phyloP scores from a whole-genome alignment of 1,139 yeast genomes.

The Debaryomycetaceae sp. region DNA sequence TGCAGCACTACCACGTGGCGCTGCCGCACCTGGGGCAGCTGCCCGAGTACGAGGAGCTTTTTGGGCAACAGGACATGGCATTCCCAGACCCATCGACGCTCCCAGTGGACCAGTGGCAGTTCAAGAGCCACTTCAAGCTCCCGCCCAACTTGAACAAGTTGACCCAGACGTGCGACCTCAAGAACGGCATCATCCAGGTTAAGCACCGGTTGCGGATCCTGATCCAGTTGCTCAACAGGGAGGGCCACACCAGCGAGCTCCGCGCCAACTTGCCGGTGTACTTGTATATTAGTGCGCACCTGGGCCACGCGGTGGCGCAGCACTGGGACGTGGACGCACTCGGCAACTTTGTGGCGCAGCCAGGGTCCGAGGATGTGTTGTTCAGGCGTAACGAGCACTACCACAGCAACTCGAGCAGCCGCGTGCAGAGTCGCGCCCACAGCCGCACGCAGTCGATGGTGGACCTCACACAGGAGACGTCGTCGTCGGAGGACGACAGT shows the following conservation, averaged over 20 bases:
- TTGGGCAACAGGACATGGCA: constrained; percentile 25
- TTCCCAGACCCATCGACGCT: constrained; percentile 25
- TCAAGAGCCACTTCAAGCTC: constrained; percentile 44
- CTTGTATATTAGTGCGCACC: constrained; percentile 52
- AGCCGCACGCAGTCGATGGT: constrained; percentile 1
- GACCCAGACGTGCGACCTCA: constrained; percentile 56
- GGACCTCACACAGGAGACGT: constrained; percentile 9
- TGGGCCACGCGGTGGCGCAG: constrained; percentile 48
- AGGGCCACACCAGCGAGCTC: constrained; percentile 64
- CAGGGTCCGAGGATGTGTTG: constrained; percentile 31
- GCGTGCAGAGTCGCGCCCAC: not conserved
- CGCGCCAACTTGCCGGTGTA: constrained; percentile 64
- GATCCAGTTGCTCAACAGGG: constrained; percentile 52
- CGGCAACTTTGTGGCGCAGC: constrained; percentile 41
- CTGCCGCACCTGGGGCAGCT: constrained; percentile 32
- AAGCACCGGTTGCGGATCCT: constrained; percentile 58
- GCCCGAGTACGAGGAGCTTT: constrained; percentile 41
- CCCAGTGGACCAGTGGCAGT: constrained; percentile 46
- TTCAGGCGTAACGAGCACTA: constrained; percentile 22
- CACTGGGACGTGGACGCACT: constrained; percentile 47
- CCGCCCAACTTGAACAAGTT: constrained; percentile 50
- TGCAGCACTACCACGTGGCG: constrained; percentile 45
- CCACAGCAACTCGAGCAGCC: not conserved
- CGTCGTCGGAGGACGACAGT: constrained; percentile 13
- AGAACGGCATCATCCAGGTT: constrained; percentile 47